A percentile compares a stretch with the other conserved stretches of the same genome.
phyloP scores from a whole-genome alignment of 2,329 filamentous ascomycete species.

The Chaetomiaceae sp. region DNA sequence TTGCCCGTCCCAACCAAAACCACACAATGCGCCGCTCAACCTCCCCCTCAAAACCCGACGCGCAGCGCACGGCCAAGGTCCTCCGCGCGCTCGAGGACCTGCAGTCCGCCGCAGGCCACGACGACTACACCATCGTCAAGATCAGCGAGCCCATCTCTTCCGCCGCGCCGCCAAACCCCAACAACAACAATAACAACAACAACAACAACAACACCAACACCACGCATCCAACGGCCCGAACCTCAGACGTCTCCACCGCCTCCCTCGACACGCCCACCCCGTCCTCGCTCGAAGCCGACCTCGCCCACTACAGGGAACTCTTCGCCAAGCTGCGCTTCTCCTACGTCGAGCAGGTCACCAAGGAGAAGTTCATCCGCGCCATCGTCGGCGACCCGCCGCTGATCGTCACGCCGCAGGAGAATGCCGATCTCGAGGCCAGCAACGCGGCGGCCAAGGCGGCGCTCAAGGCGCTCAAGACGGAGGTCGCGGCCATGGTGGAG shows the following conservation, averaged over 20 bases:
- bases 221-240: constrained; percentile 45
- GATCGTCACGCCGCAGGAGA: constrained; percentile 78
- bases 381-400: constrained; percentile 88
- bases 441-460: constrained; percentile 68
- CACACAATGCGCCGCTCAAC: constrained; percentile 11
- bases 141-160: constrained; percentile 70
- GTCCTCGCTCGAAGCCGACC: constrained; percentile 73
- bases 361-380: constrained; percentile 92
- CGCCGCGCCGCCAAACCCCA: constrained; percentile 37
- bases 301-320: constrained; percentile 87
- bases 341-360: constrained; percentile 97
- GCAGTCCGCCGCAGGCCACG: constrained; percentile 39
- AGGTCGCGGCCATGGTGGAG: constrained; percentile 68
- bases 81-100: constrained; percentile 49
- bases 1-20: neutral
- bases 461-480: constrained; percentile 74
- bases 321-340: constrained; percentile 96
- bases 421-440: constrained; percentile 66
- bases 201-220: constrained; percentile 12
- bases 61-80: constrained; percentile 35
- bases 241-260: constrained; percentile 67
- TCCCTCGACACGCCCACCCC: constrained; percentile 66
- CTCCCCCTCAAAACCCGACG: constrained; percentile 14
- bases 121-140: constrained; percentile 68
- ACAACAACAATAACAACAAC: constrained; percentile 33